Percentiles rank a stretch among this genome's conserved stretches.
Conservation (phyloP, 768 basidiomycete genomes). For the Serendipita sp. region DNA sequence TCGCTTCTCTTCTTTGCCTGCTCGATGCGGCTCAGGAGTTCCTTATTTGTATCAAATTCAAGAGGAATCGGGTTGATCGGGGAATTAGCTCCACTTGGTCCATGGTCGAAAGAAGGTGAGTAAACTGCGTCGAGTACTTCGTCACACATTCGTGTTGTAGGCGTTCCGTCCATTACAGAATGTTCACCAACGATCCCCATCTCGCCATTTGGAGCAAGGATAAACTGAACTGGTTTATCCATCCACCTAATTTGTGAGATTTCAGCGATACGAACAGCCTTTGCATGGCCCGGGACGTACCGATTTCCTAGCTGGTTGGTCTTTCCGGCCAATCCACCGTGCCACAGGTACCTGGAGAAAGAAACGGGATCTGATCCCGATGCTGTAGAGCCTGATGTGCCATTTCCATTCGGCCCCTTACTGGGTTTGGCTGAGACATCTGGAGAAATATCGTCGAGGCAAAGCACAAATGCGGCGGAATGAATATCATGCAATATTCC, state of each 20-base stretch:
- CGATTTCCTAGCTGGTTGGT: conserved; percentile 23
- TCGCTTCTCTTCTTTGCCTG: conserved; percentile 38
- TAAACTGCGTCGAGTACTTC: conserved; percentile 46
- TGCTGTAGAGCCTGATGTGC: not conserved
- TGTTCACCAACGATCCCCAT: conserved; percentile 91
- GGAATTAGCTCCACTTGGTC: conserved; percentile 18
- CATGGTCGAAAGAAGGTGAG: conserved; percentile 47
- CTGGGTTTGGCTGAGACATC: conserved; percentile 9
- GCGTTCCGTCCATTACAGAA: conserved; percentile 81
- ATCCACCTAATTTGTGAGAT: conserved; percentile 27
- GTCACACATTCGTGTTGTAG: conserved; percentile 57
- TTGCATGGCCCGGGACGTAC: conserved; percentile 16
- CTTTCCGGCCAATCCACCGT: conserved; percentile 42
- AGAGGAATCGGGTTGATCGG: conserved; percentile 18
- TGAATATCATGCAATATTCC: conserved; percentile 56
- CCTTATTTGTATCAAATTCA: conserved; percentile 44
- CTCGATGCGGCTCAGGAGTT: conserved; percentile 34
- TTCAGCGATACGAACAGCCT: not conserved
- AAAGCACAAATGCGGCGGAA: conserved; percentile 72
- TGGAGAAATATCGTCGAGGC: conserved; percentile 51
- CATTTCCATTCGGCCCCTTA: not conserved
- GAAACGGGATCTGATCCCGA: conserved; percentile 25
- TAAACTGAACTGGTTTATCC: conserved; percentile 79
- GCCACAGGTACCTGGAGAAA: conserved; percentile 63
- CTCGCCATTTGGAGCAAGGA: conserved; percentile 65